Base-by-base conservation (phyloP, 768 basidiomycete genomes). In the Termitomyces sp. region DNA sequence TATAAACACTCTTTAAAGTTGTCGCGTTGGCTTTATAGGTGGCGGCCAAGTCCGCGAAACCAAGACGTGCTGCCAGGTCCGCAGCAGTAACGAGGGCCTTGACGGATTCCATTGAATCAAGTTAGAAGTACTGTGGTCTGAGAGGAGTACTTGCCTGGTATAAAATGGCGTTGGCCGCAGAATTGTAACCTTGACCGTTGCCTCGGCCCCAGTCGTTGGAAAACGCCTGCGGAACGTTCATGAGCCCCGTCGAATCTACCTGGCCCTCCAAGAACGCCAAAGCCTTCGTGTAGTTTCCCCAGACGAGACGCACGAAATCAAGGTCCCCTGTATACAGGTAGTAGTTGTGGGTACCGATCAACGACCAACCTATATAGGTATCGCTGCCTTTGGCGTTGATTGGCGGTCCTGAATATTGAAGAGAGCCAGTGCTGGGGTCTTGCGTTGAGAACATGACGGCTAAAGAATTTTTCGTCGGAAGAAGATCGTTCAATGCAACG, bases 281-380 rank as follows among this genome's bases (percentile, higher is more conserved):
- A 24, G 69, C 78, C 68, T 75, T 71, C 54, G 80, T 67, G 71
- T 79, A 75, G 70, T 82, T 82, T 35, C 70, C 65, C 82, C 82
- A 84, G 9, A 80, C 71, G 9, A 62, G 65, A 60, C 71, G 55
- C 3, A 82, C 73, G 68, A 82, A 82, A 3, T 68, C 76, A 44
- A 70, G 64, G 63, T 84, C 81, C 1, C 82, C 82, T 2, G 81
- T 79, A 66, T 81, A 84, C 15, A 82, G 63, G 59, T 70, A 80
- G 63, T 81, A 80, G 68, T 68, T 75, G 57, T 74, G 69, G 6
- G 73, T 72, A 5, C 74, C 75, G 56, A 84, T 80, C 60, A 84
- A 73, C 28, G 81, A 80, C 81, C 81, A 83, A 11, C 76, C 71
- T 55, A 82, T 81, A 62, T 83, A 84, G 0, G 82, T 82, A 62